Base-by-base conservation (phyloP, 352 stramenopile species). In the Pilasporangium apinafurcum region DNA sequence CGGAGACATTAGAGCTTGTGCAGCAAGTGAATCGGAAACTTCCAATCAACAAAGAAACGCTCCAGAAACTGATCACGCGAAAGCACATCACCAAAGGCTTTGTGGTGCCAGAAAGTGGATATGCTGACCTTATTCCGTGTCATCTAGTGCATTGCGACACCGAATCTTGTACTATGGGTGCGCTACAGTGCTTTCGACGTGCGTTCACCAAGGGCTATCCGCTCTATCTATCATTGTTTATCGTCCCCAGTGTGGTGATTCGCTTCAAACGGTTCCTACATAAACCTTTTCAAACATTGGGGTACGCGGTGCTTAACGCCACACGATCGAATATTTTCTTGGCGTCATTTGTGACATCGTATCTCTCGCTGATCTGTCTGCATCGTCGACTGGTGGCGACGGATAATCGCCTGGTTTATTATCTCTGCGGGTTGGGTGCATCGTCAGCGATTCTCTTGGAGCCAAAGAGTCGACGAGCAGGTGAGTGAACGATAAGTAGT, bases 141-240 rank as follows among this genome's bases (percentile, higher is more conserved):
- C 59, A 64, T 22, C 55, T 88, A 20, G 55, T 89, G 5, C 80
- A 92, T 47, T 58, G 72, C 24, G 61, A 77, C 22, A 56, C 62
- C 5, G 41, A 63, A 32, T 74, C 56, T 8, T 92, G 80, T 51
- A 33, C 44, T 5, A 44, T 58, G n/a, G 80, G 80, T 18, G 46
- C 65, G 8, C 25, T 72, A 22, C 45, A 70, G 39, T 80, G 65
- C 27, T 89, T 88, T 51, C 65, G 68, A 30, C 58, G 59, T 8
- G 68, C 78, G 4, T 86, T 90, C 43, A 26, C 56, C 24, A 72
- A 73, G 51, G 76, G 73, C 1, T 89, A 89, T 47, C 81, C 81
- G 34, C 63, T 92, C 21, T 92, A 92, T 48, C 58, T 92, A 36
- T 90, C 81, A 44, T 71, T 92, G 40, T 90, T 86, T 51, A 89